Evolutionary conservation across 129 eudicot genomes (phyloP), one percentile per base, ranked within the genome.

Genomic region (Ambrosia artemisiifolia): DNA sequence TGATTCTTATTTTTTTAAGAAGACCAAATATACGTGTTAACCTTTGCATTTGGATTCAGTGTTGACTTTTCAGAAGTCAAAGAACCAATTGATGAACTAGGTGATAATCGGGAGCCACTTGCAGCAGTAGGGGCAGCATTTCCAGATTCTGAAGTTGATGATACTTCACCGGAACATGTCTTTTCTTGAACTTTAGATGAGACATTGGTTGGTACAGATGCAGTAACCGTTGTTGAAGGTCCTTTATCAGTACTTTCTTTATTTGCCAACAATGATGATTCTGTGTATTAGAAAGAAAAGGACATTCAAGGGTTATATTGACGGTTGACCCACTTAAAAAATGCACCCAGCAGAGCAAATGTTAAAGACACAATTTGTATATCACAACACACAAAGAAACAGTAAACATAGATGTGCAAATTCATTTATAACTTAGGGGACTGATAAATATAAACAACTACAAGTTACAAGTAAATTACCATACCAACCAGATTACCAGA

Each of bases 11-110:
- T 32, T 57, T 57, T 60, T 0, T 11, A 60, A 13, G 67, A 63
- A 0, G 13, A n/a, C 17, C 14, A 63, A 24, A 6, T n/a, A 35
- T 20, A 33, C 13, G 24, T 38, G 24, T 78, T 49, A 53, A 88
- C 99, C 97, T 95, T 95, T 36, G 99, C 99, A 83, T 88, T 78
- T 72, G 99, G 99, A 77, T 90, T 94, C 72, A 94, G 78, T 2
- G 91, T 86, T 18, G 96, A 90, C 79, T 88, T 94, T 70, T 94
- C 99, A 11, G 99, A 88, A 32, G 95, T 47, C 69, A 90, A 75
- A 28, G 99, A 94, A 78, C 89, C 89, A 55, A 88, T 63, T n/a
- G 99, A 94, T 74, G 99, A 94, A 77, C 86, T 86, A 59, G 89
- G 92, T 67, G 99, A 90, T 64, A 94, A 76, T 62, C 83, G 87